Conservation (phyloP, 306 rosid genomes). For the Prunus davidiana region DNA sequence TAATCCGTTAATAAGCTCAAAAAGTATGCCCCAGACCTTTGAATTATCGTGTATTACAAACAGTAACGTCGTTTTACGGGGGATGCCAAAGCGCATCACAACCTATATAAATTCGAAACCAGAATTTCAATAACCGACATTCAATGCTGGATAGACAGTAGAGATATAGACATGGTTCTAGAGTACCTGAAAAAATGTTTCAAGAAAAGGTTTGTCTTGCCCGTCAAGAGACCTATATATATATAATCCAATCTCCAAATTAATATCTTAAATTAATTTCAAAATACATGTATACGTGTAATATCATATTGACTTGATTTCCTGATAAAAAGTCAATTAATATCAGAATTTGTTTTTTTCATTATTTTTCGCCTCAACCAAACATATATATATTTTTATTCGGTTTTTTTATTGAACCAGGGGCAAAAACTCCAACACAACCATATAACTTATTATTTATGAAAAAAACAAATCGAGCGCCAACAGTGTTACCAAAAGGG, state of each 20-base stretch:
- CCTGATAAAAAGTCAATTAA: neutral
- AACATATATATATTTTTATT: too few species aligned
- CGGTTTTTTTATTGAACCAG: too few species aligned
- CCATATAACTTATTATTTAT: too few species aligned
- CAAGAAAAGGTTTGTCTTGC: constrained; percentile 83
- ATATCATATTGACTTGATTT: neutral
- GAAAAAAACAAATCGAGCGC: too few species aligned
- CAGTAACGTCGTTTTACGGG: constrained; percentile 79
- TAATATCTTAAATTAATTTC: constrained; percentile 10
- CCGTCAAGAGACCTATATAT: constrained; percentile 76
- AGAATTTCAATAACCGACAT: constrained; percentile 21
- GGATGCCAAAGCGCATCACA: constrained; percentile 92
- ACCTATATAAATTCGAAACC: constrained; percentile 42
- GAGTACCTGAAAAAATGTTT: constrained; percentile 85
- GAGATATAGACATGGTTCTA: constrained; percentile 8
- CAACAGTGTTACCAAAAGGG: too few species aligned
- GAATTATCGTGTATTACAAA: constrained; percentile 95
- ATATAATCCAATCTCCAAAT: constrained; percentile 23
- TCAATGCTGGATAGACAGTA: constrained; percentile 3
- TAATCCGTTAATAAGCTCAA: neutral
- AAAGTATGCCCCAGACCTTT: constrained; percentile 43
- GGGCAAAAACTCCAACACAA: too few species aligned
- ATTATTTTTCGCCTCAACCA: too few species aligned
- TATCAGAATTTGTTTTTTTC: too few species aligned
- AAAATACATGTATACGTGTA: neutral